These are phyloP conservation scores for Ramalina intermedia DNA, from an alignment of 495 filamentous ascomycete species.

Conservation along the genomic window DNA sequence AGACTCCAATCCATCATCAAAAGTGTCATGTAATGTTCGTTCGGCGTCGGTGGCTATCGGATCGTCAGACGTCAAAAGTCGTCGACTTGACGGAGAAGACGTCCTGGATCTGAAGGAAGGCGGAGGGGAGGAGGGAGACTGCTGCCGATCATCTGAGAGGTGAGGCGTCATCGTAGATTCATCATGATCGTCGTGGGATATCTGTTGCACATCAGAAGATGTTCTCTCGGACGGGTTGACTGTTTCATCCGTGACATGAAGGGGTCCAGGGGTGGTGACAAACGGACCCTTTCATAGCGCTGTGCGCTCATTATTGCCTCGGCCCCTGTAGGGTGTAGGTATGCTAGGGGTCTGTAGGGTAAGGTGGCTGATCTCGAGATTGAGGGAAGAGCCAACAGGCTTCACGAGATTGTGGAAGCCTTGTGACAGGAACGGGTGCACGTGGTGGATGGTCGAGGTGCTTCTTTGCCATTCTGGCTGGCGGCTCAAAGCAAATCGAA, in stretches of 20 bases:
- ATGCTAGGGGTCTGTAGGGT: too few relatives aligned
- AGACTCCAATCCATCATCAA: conserved; percentile 57
- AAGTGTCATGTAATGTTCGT: conserved; percentile 74
- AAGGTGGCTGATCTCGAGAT: too few relatives aligned
- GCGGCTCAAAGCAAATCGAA: too few relatives aligned
- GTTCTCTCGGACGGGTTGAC: conserved; percentile 7
- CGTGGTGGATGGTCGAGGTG: too few relatives aligned
- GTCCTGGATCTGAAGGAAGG: conserved; percentile 85
- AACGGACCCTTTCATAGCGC: conserved; percentile 72
- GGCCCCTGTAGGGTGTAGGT: conserved; percentile 12
- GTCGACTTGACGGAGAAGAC: conserved; percentile 51
- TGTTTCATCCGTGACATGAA: not conserved
- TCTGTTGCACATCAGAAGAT: conserved; percentile 20
- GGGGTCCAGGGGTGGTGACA: conserved; percentile 6
- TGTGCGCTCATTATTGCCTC: conserved; percentile 57
- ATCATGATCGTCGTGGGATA: conserved; percentile 34
- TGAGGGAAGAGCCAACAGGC: too few relatives aligned
- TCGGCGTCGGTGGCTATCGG: conserved; percentile 46
- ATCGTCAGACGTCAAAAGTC: conserved; percentile 36
- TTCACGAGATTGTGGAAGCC: too few relatives aligned
- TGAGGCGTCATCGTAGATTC: conserved; percentile 21
- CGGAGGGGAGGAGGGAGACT: conserved; percentile 70
- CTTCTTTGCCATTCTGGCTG: not conserved
- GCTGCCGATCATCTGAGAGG: conserved; percentile 20
- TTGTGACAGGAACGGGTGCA: too few relatives aligned